Base-by-base conservation (phyloP, 2,329 filamentous ascomycete genomes). In the Capronia epimyces region DNA sequence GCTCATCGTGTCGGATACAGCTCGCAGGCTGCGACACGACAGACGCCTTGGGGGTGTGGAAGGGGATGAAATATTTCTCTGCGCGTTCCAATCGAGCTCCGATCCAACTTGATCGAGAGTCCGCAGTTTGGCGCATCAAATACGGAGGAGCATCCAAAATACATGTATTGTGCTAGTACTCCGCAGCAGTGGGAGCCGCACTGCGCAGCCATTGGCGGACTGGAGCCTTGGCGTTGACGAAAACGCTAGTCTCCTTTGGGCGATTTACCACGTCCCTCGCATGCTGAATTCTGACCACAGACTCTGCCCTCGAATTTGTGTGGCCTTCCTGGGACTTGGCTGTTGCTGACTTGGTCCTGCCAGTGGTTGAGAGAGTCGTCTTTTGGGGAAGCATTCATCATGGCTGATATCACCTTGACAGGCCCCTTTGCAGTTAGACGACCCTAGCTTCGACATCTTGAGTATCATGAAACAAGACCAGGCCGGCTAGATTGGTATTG, bases 1-100 rank as follows among this genome's bases (percentile, higher is more conserved):
- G 63, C 70, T 77, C 75, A 78, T 78, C 49, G 44, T 69, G 63
- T 22, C 46, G 15, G 18, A 13, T 34, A 40, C 47, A 50, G 50
- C 50, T 47, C 45, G 31, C 13, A 34, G 18, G 47, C 53, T 42
- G 50, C 43, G 16, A 45, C 20, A 46, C 24, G 42, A 46, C 32
- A 36, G n/a, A 10, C 12, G 36, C 16, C 21, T 37, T 22, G 3
- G 18, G 25, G 21, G 34, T 41, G 7, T 41, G 7, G 47, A 44
- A 29, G 2, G 46, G 16, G 13, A 36, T 29, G 16, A 44, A 49
- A 49, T 43, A 25, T 42, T 42, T 43, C 31, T 16, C 29, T 49
- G 37, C 44, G 22, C 36, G 27, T 40, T 31, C 40, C 34, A 40
- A 49, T 49, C 16, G 42, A 46, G 16, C 40, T 42, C 39, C 49